These are phyloP conservation scores for Saturnispora gosingensis DNA, from an alignment of 805 yeast genomes.

Conservation along the genomic window DNA sequence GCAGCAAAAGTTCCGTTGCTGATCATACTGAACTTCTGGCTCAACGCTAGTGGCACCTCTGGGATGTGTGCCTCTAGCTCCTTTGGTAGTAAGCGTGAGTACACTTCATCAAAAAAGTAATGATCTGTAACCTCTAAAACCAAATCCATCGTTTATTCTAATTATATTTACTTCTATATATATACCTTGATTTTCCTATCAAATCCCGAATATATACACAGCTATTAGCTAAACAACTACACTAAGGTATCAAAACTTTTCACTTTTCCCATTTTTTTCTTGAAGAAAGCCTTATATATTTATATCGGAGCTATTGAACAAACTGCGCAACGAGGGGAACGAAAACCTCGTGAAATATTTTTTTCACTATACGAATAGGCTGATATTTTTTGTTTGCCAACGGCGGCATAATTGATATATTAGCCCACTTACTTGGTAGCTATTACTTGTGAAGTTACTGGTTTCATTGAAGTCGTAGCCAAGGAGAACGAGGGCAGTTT, in stretches of 20 bases:
- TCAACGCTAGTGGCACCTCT: conserved; percentile 20
- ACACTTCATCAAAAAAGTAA: conserved; percentile 61
- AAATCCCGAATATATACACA: not conserved
- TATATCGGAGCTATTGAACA: not conserved
- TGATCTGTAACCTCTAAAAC: conserved; percentile 76
- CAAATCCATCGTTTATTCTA: conserved; percentile 60
- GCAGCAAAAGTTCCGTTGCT: conserved; percentile 21
- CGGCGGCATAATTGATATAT: not conserved
- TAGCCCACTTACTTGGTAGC: not conserved
- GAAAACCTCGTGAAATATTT: not conserved
- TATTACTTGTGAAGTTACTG: not conserved
- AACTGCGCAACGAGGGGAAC: conserved; percentile 7
- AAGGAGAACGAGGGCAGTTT: too few species aligned
- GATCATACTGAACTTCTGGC: conserved; percentile 16
- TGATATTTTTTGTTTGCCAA: not conserved
- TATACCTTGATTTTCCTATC: not conserved
- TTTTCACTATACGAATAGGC: not conserved
- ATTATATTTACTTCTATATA: not conserved
- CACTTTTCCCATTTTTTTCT: not conserved
- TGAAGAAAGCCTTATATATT: not conserved
- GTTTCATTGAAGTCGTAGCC: too few species aligned
- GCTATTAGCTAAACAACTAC: not conserved
- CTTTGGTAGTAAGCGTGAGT: conserved; percentile 60
- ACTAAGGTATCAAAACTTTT: not conserved
- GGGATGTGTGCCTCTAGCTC: conserved; percentile 32